Evolutionary conservation across 2,329 filamentous ascomycete genomes (phyloP), one percentile per base, ranked within the genome.

Genomic region (Dactylellina leptospora): DNA sequence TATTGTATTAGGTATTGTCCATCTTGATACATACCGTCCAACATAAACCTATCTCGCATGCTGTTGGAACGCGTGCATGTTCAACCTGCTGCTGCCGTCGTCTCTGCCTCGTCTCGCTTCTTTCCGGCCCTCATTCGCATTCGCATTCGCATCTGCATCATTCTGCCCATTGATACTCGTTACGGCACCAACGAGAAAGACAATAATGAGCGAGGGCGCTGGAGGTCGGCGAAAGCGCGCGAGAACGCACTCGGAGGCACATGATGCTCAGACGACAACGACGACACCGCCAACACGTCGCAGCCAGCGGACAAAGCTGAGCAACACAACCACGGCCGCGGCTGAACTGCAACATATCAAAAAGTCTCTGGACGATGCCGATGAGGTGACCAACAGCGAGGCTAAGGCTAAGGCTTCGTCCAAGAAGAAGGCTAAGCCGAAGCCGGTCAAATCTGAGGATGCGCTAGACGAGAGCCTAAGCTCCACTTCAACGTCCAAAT

Each of bases 241-340:
- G 11, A 50, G 53, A 33, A 72, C 66, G 40, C 50, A 62, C 25
- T 36, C 56, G 44, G 58, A 71, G 27, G 64, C 56, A 56, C 48
- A 62, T 51, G 64, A 62, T 71, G 45, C 22, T 56, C 58, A 63
- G 38, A 44, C 42, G 53, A 59, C 51, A 27, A 51, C 53, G 47
- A 53, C 64, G 56, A 62, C 58, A 51, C 28, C 38, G 20, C 66
- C 68, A 72, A 72, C 68, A 33, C 68, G 68, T 28, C 68, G 68
- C 55, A 72, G 68, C 28, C 45, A 59, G 33, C 59, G 68, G 23
- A 40, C 36, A n/a, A 64, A 59, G 11, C 47, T 42, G 13, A 58
- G 50, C 59, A 63, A 59, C 68, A 59, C 55, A 53, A 45, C 40
- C 50, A 4, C 36, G 11, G 18, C 36, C 36, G 36, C 40, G 9